Base-by-base conservation (phyloP, 352 stramenopile species). In the Poterioochromonas sp. region DNA sequence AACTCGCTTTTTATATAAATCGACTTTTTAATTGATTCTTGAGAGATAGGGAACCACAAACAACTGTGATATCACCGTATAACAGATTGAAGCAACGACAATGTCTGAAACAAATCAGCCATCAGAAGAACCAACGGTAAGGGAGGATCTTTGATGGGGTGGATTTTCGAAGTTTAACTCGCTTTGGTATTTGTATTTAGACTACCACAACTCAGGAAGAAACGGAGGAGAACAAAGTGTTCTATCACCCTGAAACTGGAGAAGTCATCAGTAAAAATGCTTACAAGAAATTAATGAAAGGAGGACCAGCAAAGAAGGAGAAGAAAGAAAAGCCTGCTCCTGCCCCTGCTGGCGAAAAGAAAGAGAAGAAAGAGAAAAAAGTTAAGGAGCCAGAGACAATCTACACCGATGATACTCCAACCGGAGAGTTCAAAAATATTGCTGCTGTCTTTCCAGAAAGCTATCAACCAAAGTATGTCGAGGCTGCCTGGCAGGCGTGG, bases 401-500 rank as follows among this genome's bases (percentile, higher is more conserved):
- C 15, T 70, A 60, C 51, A 34, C 35, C 29, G 49, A 77, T 35
- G 18, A 79, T 11, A 82, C 35, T 34, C 60, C 32, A 39, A 76
- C 49, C 49, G 82, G 34, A 73, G 69, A 43, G 11, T 84, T 83
- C 77, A 85, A 85, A 49, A 79, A 83, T 15, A 63, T 84, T 0
- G 54, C 51, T 20, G 74, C 76, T 37, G 71, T 81, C 32, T 84
- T 83, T 74, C 80, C 80, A 40, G 78, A 49, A 18, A 77, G 77
- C n/a, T 99, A 99, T 85, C 90, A 97, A 82, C 96, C 96, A 2
- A 80, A 89, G 22, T 94, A 93, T 20, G 96, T 99, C 8, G 96
- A 99, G 86, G 87, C 92, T 26, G 91, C 93, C 37, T 99, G 96
- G 96, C 94, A 98, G 85, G 92, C 95, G 80, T 99, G 95, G 94